phyloP scores from a whole-genome alignment of 345 rosid genomes.

The Salix udensis region DNA sequence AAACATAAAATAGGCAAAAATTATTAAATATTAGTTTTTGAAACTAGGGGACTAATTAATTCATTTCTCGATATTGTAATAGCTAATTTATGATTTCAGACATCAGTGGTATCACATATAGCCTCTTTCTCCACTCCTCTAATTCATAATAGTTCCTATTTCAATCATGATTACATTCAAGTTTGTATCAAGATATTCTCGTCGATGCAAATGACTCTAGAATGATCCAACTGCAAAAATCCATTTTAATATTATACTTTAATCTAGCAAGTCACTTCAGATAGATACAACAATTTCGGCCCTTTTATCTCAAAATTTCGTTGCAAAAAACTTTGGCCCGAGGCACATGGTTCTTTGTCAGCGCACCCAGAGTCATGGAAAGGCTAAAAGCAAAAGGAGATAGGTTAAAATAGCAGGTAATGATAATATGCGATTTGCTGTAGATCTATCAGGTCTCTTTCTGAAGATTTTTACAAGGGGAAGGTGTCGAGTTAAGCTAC shows the following conservation, averaged over 20 bases:
- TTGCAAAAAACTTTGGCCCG: neutral
- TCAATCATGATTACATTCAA: neutral
- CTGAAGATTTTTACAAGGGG: neutral
- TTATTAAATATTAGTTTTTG: no score
- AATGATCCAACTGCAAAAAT: neutral
- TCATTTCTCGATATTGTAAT: no score
- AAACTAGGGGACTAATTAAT: no score
- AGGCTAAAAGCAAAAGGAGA: neutral
- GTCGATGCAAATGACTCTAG: neutral
- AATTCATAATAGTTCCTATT: conserved; percentile 14
- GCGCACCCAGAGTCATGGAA: neutral
- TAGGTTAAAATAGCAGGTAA: neutral
- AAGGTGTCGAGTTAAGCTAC: neutral
- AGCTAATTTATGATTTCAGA: neutral
- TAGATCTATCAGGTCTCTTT: no score
- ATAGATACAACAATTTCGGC: neutral
- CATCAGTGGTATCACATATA: neutral
- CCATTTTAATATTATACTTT: neutral
- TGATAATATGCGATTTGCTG: neutral
- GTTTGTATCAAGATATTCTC: neutral
- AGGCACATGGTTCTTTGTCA: neutral
- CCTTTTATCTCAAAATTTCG: neutral
- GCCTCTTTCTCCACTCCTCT: conserved; percentile 3
- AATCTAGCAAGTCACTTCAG: neutral
- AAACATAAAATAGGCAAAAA: no score